A percentile compares a stretch with the other conserved stretches of the same genome.
Conservation (phyloP, 2,329 filamentous ascomycete species). For the Apiospora marii region DNA sequence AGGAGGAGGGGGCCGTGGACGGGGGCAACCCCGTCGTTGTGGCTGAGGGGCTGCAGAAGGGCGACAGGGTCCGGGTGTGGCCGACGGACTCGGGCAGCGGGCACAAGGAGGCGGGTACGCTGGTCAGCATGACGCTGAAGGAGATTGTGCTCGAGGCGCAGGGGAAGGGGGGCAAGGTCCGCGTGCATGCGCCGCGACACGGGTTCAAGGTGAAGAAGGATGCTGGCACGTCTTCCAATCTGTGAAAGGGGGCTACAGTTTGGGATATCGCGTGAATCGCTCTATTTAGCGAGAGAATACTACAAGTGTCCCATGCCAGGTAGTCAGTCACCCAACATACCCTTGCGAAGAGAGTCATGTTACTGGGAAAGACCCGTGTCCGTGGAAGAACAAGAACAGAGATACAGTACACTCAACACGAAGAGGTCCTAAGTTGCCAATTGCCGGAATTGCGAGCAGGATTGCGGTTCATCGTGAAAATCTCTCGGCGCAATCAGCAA, state of each 20-base stretch:
- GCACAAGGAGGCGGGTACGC: conserved; percentile 64
- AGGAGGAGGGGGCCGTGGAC: conserved; percentile 54
- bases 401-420: no score
- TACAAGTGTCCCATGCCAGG: neutral
- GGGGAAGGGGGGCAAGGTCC: conserved; percentile 52
- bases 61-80: conserved; percentile 64
- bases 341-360: no score
- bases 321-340: neutral
- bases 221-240: conserved; percentile 25
- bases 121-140: conserved; percentile 58
- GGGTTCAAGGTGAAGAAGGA: conserved; percentile 59
- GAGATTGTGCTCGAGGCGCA: conserved; percentile 67
- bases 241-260: neutral
- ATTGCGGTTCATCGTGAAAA: no score
- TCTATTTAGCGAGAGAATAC: neutral
- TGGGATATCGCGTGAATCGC: neutral
- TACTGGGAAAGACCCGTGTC: no score
- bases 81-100: conserved; percentile 68
- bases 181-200: conserved; percentile 68
- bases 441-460: no score
- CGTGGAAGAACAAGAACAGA: no score
- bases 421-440: no score
- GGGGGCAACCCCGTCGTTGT: conserved; percentile 54
- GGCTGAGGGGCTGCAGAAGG: conserved; percentile 58
- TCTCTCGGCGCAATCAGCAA: no score